Conservation (phyloP, 1,284 basidiomycete genomes). For the Mycena sp. region DNA sequence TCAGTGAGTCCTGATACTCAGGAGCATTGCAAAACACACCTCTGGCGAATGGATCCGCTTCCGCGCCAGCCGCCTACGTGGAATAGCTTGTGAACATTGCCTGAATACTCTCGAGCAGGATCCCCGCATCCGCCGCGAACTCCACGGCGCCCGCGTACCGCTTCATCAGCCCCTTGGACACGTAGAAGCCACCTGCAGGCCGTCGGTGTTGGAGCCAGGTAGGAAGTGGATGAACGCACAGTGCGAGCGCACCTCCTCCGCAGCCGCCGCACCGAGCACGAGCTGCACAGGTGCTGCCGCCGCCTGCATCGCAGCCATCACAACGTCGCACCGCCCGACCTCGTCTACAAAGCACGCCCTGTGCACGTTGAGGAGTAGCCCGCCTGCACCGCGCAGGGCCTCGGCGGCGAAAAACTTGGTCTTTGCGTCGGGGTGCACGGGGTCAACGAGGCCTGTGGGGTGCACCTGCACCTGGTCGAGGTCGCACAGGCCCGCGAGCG, state of each 20-base stretch:
- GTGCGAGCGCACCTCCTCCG: constrained; percentile 86
- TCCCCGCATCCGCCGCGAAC: constrained; percentile 84
- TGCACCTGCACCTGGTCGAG: constrained; percentile 91
- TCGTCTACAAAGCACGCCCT: constrained; percentile 89
- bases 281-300: constrained; percentile 73
- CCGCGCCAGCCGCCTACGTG: constrained; percentile 22
- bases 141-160: constrained; percentile 75
- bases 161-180: too few species aligned
- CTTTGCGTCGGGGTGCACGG: constrained; percentile 78
- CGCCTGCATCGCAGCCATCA: constrained; percentile 79
- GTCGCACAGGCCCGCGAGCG: constrained; percentile 68
- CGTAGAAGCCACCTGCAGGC: constrained; percentile 80
- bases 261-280: constrained; percentile 79
- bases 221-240: constrained; percentile 24
- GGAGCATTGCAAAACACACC: constrained; percentile 41
- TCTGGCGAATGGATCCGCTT: constrained; percentile 80
- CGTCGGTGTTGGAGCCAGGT: neutral
- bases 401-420: constrained; percentile 91
- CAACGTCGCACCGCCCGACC: constrained; percentile 85
- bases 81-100: constrained; percentile 70
- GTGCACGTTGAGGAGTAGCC: constrained; percentile 81
- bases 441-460: constrained; percentile 89
- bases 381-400: too few species aligned
- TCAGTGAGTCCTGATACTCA: too few species aligned
- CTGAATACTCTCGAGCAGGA: constrained; percentile 68